phyloP scores from a whole-genome alignment of 1,284 basidiomycete species.

The Mycosarcoma maydis region DNA sequence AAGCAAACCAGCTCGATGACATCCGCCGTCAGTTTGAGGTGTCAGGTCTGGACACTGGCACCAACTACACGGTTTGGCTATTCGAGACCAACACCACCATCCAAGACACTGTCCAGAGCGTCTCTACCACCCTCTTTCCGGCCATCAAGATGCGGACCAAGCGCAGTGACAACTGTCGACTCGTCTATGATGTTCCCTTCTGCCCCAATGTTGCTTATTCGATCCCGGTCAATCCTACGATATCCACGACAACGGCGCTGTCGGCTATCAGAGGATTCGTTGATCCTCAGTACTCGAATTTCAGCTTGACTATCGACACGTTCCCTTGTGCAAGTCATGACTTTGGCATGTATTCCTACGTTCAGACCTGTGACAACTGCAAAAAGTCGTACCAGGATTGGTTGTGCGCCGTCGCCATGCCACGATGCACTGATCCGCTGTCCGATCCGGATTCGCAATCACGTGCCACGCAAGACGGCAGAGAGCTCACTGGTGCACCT shows the following conservation, averaged over 20 bases:
- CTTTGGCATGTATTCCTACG: slow-evolving; percentile 67
- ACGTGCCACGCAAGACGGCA: slow-evolving; percentile 53
- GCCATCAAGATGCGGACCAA: slow-evolving; percentile 67
- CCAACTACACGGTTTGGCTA: slow-evolving; percentile 68
- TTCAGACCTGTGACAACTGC: slow-evolving; percentile 68
- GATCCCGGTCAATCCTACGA: slow-evolving; percentile 64
- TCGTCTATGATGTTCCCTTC: slow-evolving; percentile 66
- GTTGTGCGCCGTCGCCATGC: slow-evolving; percentile 68
- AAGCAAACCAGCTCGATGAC: slow-evolving; percentile 35
- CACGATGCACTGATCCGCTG: slow-evolving; percentile 67
- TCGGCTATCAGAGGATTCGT: slow-evolving; percentile 63
- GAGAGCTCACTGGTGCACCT: slow-evolving; percentile 50
- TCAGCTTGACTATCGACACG: slow-evolving; percentile 67
- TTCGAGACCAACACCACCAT: slow-evolving; percentile 47
- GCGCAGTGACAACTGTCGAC: slow-evolving; percentile 61
- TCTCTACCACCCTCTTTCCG: slow-evolving; percentile 45
- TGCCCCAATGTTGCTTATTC: slow-evolving; percentile 69
- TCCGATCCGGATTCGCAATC: slow-evolving; percentile 40
- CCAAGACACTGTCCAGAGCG: slow-evolving; percentile 24
- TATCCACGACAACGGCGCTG: slow-evolving; percentile 60
- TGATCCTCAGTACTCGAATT: slow-evolving; percentile 64
- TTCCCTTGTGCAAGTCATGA: slow-evolving; percentile 66
- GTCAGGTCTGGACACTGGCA: slow-evolving; percentile 49
- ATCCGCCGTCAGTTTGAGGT: slow-evolving; percentile 53
- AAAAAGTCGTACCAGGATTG: slow-evolving; percentile 66